Conservation (phyloP, 2,329 filamentous ascomycete genomes). For the Ophiocordyceps unilateralis region DNA sequence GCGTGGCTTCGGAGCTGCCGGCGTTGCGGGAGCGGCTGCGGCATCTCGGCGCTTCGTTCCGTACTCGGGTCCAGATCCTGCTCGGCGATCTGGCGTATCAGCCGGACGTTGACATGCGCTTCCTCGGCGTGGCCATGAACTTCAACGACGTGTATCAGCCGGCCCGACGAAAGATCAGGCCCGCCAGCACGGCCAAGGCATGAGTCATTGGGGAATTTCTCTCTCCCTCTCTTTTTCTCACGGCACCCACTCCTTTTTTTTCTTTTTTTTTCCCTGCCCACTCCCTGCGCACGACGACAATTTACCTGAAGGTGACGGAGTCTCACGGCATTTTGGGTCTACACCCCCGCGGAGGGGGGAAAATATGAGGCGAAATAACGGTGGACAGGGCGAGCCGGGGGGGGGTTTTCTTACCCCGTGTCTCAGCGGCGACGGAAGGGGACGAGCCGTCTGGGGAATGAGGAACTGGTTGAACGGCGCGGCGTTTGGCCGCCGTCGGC, state of each 20-base stretch:
- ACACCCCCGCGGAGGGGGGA: too few relatives aligned
- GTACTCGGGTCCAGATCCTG: slow-evolving; percentile 58
- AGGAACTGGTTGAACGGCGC: too few relatives aligned
- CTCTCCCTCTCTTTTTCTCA: too few relatives aligned
- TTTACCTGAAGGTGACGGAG: background rate
- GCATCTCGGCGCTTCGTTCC: slow-evolving; percentile 60
- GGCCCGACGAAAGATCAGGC: slow-evolving; percentile 43
- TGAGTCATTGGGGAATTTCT: background rate
- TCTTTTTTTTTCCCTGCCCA: background rate
- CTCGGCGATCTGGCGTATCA: slow-evolving; percentile 86
- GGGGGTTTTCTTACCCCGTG: background rate
- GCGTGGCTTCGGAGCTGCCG: slow-evolving; percentile 49
- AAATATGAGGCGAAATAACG: background rate
- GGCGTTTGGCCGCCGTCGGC: background rate
- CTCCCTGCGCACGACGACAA: background rate
- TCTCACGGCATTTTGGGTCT: background rate
- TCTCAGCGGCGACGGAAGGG: background rate
- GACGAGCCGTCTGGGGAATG: background rate
- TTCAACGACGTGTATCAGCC: slow-evolving; percentile 95
- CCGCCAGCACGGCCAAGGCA: slow-evolving; percentile 10
- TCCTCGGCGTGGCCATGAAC: slow-evolving; percentile 94
- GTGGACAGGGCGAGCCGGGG: too few relatives aligned
- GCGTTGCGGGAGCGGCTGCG: slow-evolving; percentile 58
- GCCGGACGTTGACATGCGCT: slow-evolving; percentile 86
- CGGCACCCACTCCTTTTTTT: too few relatives aligned